A percentile compares a stretch with the other conserved stretches of the same genome.
Evolutionary conservation across 352 stramenopile genomes (phyloP).

Genomic region (Phytophthora capsici): DNA sequence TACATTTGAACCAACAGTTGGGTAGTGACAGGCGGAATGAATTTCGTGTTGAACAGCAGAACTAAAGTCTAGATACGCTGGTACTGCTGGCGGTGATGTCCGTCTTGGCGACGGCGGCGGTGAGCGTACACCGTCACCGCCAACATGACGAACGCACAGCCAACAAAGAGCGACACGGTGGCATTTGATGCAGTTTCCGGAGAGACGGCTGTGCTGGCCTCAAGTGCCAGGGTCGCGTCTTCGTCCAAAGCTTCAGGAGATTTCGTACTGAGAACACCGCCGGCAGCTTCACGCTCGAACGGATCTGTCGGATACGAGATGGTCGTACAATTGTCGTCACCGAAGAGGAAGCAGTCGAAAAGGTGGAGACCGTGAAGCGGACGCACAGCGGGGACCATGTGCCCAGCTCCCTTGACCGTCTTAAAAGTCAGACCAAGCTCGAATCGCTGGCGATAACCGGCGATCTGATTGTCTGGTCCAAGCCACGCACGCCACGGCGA

Average conservation of each 20-base stretch:
- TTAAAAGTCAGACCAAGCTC: conserved; percentile 82
- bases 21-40: conserved; percentile 3
- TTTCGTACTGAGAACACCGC: conserved; percentile 18
- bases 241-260: conserved; percentile 9
- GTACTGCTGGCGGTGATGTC: conserved; percentile 25
- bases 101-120: conserved; percentile 26
- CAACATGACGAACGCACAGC: conserved; percentile 34
- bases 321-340: conserved; percentile 49
- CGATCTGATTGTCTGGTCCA: conserved; percentile 75
- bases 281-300: conserved; percentile 56
- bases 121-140: conserved; percentile 24
- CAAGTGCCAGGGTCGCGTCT: conserved; percentile 14
- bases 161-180: conserved; percentile 33
- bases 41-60: not conserved
- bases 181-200: conserved; percentile 21
- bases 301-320: conserved; percentile 62
- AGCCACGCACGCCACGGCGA: conserved; percentile 62
- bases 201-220: conserved; percentile 26
- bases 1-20: conserved; percentile 14
- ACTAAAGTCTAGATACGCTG: conserved; percentile 26
- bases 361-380: conserved; percentile 69
- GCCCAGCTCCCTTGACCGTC: conserved; percentile 91
- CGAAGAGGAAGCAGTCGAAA: conserved; percentile 79
- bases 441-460: conserved; percentile 83
- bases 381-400: conserved; percentile 84